Evolutionary conservation across 768 basidiomycete species (phyloP), one percentile per base, ranked within the genome.

Genomic region (Cyclocybe aegerita): DNA sequence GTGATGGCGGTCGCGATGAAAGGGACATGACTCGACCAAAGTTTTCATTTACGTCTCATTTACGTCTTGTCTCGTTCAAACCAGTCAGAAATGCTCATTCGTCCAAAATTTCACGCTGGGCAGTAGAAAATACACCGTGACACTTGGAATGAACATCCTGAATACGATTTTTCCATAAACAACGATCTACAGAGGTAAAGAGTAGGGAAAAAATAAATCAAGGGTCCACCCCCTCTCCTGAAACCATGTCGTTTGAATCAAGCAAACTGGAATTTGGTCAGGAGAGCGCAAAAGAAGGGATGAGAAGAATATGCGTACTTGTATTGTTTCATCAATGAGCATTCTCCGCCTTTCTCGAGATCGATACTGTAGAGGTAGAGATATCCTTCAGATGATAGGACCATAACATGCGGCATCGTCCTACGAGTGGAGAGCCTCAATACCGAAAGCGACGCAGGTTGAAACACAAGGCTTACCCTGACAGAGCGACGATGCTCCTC

Each of bases 331-430:
- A 94, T 88, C 61, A 99, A 67, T 14, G 88, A 81, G 60, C 96
- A 98, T 68, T 99, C 96, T 2, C 96, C 96, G 2, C 96, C 96
- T 45, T 88, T 86, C 68, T 99, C 96, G 53, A 98, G 70, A 70
- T 99, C 96, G 62, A 99, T 96, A 59, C 80, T 90, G 68, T 98
- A 98, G 11, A 88, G 84, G 64, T 99, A 98, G 66, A 97, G 96
- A 59, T 93, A 90, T 1, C 96, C 96, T 50, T 98, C 94, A 0
- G 91, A 90, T 0, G 93, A 94, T 49, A 98, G 83, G 16, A 99
- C 94, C 92, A 97, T 96, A 9, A 98, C 88, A 53, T 99, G 96
- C 0, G 96, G 95, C 70, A 91, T 89, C 6, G 93, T 93, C 12
- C 92, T 94, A 62, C 12, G 31, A 47, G 34, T 31, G 12, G 36